Evolutionary conservation across 2,329 filamentous ascomycete genomes (phyloP).

Genomic region (Elsinoe fawcettii): DNA sequence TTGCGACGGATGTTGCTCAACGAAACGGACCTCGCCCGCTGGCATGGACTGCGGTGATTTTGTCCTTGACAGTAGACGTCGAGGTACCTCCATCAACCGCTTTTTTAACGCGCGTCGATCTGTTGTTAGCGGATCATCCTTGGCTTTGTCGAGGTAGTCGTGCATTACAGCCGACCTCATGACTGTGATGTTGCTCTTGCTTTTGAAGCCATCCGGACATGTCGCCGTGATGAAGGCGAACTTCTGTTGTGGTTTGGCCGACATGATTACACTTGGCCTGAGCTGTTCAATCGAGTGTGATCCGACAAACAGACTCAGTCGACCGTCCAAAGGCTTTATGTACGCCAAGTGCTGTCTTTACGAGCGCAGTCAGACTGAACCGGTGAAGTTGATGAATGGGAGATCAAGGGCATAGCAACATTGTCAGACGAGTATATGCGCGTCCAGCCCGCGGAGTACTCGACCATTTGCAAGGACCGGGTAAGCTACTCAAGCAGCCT

Average conservation of each 20-base stretch:
- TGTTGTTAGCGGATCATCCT: neutral
- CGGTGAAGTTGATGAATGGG: neutral
- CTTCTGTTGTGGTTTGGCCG: neutral
- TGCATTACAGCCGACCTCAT: neutral
- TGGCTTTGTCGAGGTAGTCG: neutral
- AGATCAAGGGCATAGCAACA: neutral
- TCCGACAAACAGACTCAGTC: no score
- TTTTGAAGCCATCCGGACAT: neutral
- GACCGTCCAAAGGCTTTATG: neutral
- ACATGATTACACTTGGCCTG: neutral
- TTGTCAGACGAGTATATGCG: neutral
- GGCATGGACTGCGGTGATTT: neutral
- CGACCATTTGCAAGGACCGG: neutral
- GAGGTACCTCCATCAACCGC: neutral
- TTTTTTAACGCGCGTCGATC: neutral
- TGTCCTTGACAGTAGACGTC: neutral
- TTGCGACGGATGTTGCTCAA: neutral
- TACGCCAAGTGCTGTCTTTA: neutral
- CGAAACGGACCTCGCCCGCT: neutral
- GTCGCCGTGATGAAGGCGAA: conserved; percentile 4
- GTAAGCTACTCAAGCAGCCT: neutral
- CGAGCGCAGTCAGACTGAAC: neutral
- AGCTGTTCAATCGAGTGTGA: neutral
- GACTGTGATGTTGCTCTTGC: neutral
- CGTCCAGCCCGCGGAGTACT: neutral